These are phyloP conservation scores for Plantago coronopus DNA, from an alignment of 305 asterid genomes.

Conservation along the genomic window DNA sequence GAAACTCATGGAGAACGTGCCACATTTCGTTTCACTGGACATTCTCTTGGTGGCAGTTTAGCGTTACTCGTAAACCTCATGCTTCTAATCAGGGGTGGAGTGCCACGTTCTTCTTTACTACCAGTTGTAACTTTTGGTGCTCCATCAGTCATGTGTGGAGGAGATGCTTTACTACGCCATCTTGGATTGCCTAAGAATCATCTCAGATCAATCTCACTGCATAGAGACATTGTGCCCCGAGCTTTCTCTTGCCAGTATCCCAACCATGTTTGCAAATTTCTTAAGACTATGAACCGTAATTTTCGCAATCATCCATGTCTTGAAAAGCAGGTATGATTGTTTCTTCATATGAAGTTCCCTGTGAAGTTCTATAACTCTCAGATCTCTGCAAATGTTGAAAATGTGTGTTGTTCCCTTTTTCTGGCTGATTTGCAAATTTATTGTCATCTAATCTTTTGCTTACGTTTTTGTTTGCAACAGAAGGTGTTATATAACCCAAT, in stretches of 20 bases:
- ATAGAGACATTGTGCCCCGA: conserved; percentile 91
- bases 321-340: conserved; percentile 53
- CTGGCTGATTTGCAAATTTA: no score
- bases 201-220: conserved; percentile 75
- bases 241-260: conserved; percentile 96
- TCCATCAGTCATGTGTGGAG: conserved; percentile 95
- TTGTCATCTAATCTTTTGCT: background rate
- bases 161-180: conserved; percentile 56
- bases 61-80: conserved; percentile 79
- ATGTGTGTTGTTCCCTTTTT: background rate
- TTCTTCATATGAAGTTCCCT: background rate
- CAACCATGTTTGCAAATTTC: conserved; percentile 74
- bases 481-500: conserved; percentile 72
- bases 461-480: conserved; percentile 35
- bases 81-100: conserved; percentile 75
- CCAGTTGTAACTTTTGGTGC: conserved; percentile 88
- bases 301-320: conserved; percentile 85
- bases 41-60: conserved; percentile 94
- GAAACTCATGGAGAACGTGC: conserved; percentile 54
- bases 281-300: conserved; percentile 77
- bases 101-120: conserved; percentile 61
- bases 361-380: background rate
- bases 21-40: conserved; percentile 78
- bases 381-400: background rate
- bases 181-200: conserved; percentile 76